Percentiles rank a stretch among this genome's conserved stretches.
phyloP scores from a whole-genome alignment of 2,329 filamentous ascomycete genomes.

The Incumbomyces delicatus region DNA sequence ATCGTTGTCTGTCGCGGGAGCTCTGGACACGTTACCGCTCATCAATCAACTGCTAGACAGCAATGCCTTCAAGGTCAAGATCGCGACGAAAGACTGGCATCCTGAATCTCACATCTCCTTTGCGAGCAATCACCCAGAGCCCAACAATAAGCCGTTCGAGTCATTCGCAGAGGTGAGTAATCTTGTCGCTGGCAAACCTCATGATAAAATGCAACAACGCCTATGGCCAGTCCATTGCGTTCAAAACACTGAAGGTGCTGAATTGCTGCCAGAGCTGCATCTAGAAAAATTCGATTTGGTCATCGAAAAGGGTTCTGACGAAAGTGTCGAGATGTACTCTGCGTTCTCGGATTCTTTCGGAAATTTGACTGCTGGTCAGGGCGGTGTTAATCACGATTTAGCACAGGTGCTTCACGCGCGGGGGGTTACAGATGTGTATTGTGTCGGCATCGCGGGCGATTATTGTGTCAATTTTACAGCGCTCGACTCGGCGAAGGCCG shows the following conservation, averaged over 20 bases:
- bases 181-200: conserved; percentile 24
- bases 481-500: conserved; percentile 62
- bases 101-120: conserved; percentile 79
- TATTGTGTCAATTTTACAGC: conserved; percentile 82
- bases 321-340: conserved; percentile 82
- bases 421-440: conserved; percentile 66
- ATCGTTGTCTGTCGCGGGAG: conserved; percentile 68
- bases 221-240: conserved; percentile 93
- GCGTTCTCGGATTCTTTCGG: conserved; percentile 76
- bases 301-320: conserved; percentile 68
- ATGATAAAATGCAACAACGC: conserved; percentile 48
- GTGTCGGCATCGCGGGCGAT: conserved; percentile 78
- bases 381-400: conserved; percentile 48
- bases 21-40: conserved; percentile 56
- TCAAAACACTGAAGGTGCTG: conserved; percentile 60
- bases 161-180: conserved; percentile 52
- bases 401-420: conserved; percentile 45
- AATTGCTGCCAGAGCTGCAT: conserved; percentile 64
- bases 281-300: conserved; percentile 49
- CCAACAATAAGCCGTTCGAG: conserved; percentile 57
- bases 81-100: conserved; percentile 92
- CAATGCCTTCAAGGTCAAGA: conserved; percentile 57
- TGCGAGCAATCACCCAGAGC: conserved; percentile 60
- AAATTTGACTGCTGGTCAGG: conserved; percentile 29
- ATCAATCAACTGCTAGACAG: conserved; percentile 67